A percentile compares a stretch with the other conserved stretches of the same genome.
phyloP scores from a whole-genome alignment of 176 grass and related monocot species.

The Carex pumila region DNA sequence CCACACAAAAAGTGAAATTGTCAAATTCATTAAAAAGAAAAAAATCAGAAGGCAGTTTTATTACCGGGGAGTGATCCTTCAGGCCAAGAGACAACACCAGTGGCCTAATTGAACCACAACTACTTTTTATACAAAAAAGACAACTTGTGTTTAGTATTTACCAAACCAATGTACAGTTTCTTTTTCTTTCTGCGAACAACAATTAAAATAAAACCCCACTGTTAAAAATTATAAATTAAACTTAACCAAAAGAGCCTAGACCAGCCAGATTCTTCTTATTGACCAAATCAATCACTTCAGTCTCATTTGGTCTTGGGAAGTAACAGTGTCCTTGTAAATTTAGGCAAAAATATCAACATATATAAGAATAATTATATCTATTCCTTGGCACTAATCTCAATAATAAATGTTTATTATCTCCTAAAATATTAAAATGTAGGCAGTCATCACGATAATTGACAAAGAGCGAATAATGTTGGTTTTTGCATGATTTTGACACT shows the following conservation, averaged over 20 bases:
- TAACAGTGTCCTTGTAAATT: background rate
- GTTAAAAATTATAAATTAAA: background rate
- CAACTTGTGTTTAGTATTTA: background rate
- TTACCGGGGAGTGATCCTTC: constrained; percentile 87
- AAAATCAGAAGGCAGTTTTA: constrained; percentile 6
- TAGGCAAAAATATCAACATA: background rate
- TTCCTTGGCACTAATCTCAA: background rate
- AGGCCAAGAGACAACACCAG: constrained; percentile 91
- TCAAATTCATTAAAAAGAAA: background rate
- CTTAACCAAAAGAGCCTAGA: background rate
- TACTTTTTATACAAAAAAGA: constrained; percentile 32
- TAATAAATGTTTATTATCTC: background rate
- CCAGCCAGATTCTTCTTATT: background rate
- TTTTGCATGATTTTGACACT: background rate
- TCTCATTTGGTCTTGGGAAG: background rate
- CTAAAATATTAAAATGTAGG: background rate
- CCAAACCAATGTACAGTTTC: background rate
- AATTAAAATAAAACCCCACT: background rate
- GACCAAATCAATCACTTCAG: background rate
- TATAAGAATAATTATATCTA: background rate
- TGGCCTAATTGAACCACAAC: constrained; percentile 42
- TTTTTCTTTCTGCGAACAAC: background rate
- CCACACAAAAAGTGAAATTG: background rate
- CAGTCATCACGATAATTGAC: background rate
- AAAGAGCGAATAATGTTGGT: background rate